Percentiles rank a stretch among this genome's conserved stretches.
Conservation (phyloP, 495 filamentous ascomycete genomes). For the Letharia lupina region DNA sequence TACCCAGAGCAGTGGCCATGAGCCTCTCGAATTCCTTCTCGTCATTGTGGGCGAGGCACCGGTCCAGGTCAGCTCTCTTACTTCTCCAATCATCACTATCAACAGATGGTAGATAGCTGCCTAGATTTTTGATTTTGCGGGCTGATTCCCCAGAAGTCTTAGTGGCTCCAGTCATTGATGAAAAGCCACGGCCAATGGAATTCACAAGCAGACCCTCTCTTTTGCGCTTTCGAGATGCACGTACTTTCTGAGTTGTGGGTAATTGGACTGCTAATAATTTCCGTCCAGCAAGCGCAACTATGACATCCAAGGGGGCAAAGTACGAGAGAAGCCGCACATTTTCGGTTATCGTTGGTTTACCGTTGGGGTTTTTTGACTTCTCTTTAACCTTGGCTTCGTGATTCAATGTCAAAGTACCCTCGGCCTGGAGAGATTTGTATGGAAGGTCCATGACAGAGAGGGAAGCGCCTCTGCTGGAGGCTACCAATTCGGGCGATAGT, state of each 20-base stretch:
- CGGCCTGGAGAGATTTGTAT: constrained; percentile 20
- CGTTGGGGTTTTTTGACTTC: neutral
- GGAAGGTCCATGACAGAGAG: constrained; percentile 18
- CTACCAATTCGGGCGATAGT: constrained; percentile 19
- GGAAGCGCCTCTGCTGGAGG: constrained; percentile 2
- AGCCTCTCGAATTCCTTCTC: constrained; percentile 45
- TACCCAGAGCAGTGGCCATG: constrained; percentile 30
- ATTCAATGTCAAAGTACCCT: constrained; percentile 5
- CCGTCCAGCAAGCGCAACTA: constrained; percentile 41
- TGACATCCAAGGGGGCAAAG: constrained; percentile 41
- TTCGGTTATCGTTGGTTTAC: neutral
- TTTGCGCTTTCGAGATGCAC: constrained; percentile 47
- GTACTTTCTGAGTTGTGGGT: constrained; percentile 13
- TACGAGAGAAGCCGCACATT: constrained; percentile 37
- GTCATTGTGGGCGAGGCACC: constrained; percentile 37
- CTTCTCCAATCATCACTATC: constrained; percentile 9
- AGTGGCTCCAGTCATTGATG: neutral
- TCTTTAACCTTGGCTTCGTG: neutral
- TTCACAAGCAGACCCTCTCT: constrained; percentile 61
- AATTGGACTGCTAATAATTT: constrained; percentile 47
- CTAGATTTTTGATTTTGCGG: constrained; percentile 1
- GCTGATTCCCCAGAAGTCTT: neutral
- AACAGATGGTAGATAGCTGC: neutral
- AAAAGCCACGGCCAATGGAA: constrained; percentile 53
- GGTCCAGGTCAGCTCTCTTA: constrained; percentile 34